These are phyloP conservation scores for Aspergillus steynii DNA, from an alignment of 495 filamentous ascomycete species.

Conservation along the genomic window DNA sequence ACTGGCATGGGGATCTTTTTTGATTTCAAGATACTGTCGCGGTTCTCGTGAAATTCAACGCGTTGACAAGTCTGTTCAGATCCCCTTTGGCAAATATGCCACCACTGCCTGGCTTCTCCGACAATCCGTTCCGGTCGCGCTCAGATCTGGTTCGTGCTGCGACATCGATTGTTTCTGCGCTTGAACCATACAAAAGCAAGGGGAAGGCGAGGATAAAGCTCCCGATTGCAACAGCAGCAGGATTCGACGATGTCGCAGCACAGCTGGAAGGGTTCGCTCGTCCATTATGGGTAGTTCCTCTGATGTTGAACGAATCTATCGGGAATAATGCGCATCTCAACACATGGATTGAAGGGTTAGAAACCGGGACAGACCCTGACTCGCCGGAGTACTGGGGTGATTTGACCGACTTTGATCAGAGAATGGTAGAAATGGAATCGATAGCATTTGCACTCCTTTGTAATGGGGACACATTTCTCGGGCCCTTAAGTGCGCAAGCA, in stretches of 20 bases:
- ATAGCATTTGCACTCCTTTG: constrained; percentile 22
- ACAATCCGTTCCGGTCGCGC: constrained; percentile 11
- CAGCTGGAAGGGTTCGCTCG: constrained; percentile 26
- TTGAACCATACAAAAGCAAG: constrained; percentile 18
- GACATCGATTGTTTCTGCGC: constrained; percentile 12
- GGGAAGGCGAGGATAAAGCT: constrained; percentile 19
- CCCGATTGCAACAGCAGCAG: constrained; percentile 16
- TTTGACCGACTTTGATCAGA: constrained; percentile 21
- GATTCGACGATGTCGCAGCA: constrained; percentile 24
- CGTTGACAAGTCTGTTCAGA: background rate
- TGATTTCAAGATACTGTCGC: no score
- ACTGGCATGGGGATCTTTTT: no score
- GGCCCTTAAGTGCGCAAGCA: constrained; percentile 5
- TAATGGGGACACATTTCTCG: constrained; percentile 15
- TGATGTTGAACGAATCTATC: constrained; percentile 9
- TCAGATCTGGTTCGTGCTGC: constrained; percentile 18
- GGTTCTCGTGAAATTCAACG: no score
- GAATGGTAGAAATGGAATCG: constrained; percentile 30
- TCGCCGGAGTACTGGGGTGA: constrained; percentile 27
- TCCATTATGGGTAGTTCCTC: constrained; percentile 22
- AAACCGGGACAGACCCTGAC: constrained; percentile 18
- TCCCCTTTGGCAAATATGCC: background rate
- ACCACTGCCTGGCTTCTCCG: constrained; percentile 8
- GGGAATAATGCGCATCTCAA: background rate
- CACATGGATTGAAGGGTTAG: constrained; percentile 24